Percentiles rank a stretch among this genome's conserved stretches.
Conservation (phyloP, 371 early-diverging fungal species). For the Actinomucor elegans region DNA sequence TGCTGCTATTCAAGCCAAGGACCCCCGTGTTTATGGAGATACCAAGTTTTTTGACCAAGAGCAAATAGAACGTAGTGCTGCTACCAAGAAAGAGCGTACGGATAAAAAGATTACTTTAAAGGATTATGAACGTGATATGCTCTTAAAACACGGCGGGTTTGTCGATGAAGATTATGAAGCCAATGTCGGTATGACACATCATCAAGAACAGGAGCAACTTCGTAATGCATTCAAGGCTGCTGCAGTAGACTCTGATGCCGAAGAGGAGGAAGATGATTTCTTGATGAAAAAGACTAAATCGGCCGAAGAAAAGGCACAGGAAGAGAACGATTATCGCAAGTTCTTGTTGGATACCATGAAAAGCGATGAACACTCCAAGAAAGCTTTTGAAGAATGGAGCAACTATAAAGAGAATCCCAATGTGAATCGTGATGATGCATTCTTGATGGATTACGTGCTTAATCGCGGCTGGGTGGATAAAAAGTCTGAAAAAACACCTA, state of each 20-base stretch:
- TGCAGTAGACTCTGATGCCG: conserved; percentile 41
- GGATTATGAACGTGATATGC: conserved; percentile 76
- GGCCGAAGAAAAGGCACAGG: conserved; percentile 62
- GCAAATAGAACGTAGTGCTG: too few species aligned
- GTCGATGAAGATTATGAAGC: conserved; percentile 58
- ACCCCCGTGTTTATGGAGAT: conserved; percentile 83
- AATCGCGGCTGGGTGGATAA: conserved; percentile 95
- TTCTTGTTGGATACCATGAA: conserved; percentile 83
- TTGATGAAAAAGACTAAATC: conserved; percentile 74
- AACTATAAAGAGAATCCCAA: conserved; percentile 56
- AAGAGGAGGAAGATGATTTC: conserved; percentile 65
- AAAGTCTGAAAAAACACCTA: conserved; percentile 41
- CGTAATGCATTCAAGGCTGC: conserved; percentile 67
- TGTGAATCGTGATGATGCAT: conserved; percentile 72
- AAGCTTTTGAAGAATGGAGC: conserved; percentile 65
- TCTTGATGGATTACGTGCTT: conserved; percentile 88
- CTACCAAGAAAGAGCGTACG: conserved; percentile 66
- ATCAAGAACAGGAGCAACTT: conserved; percentile 83
- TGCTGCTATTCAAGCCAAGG: conserved; percentile 72
- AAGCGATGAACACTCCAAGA: conserved; percentile 46
- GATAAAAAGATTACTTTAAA: conserved; percentile 62
- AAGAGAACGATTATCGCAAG: conserved; percentile 82
- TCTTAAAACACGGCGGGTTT: conserved; percentile 71
- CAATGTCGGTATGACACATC: conserved; percentile 57
- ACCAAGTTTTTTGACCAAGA: conserved; percentile 73